Conservation (phyloP, 2,329 filamentous ascomycete genomes). For the Taxawa tesnikishii region DNA sequence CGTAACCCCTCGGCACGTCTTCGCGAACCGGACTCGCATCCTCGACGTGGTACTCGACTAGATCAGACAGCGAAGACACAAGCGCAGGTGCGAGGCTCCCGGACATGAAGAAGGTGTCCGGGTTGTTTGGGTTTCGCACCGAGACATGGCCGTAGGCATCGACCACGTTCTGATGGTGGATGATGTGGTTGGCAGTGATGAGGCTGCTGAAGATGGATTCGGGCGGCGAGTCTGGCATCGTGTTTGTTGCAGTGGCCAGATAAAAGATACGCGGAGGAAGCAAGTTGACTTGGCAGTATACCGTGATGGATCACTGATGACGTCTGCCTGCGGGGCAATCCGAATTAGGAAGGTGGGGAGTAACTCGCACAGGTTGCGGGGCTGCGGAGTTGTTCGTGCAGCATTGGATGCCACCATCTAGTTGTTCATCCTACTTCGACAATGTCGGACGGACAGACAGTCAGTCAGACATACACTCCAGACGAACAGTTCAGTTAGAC, state of each 20-base stretch:
- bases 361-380: too few species aligned
- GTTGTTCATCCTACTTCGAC: too few species aligned
- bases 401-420: too few species aligned
- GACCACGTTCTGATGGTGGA: slow-evolving; percentile 18
- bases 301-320: too few species aligned
- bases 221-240: slow-evolving; percentile 1
- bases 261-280: neutral
- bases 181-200: slow-evolving; percentile 24
- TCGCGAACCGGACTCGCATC: slow-evolving; percentile 21
- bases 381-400: too few species aligned
- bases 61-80: slow-evolving; percentile 26
- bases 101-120: slow-evolving; percentile 31
- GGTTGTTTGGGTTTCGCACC: slow-evolving; percentile 22
- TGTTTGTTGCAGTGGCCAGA: slow-evolving; percentile 3
- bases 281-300: too few species aligned
- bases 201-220: slow-evolving; percentile 18
- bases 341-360: too few species aligned
- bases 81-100: slow-evolving; percentile 30
- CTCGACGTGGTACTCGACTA: slow-evolving; percentile 31
- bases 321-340: too few species aligned
- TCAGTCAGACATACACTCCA: too few species aligned
- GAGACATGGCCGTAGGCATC: slow-evolving; percentile 23
- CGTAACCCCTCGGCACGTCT: slow-evolving; percentile 16
- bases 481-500: too few species aligned
- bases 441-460: too few species aligned